Evolutionary conservation across 2,329 filamentous ascomycete genomes (phyloP), one percentile per base, ranked within the genome.

Genomic region (Phyllosticta ampelicida): DNA sequence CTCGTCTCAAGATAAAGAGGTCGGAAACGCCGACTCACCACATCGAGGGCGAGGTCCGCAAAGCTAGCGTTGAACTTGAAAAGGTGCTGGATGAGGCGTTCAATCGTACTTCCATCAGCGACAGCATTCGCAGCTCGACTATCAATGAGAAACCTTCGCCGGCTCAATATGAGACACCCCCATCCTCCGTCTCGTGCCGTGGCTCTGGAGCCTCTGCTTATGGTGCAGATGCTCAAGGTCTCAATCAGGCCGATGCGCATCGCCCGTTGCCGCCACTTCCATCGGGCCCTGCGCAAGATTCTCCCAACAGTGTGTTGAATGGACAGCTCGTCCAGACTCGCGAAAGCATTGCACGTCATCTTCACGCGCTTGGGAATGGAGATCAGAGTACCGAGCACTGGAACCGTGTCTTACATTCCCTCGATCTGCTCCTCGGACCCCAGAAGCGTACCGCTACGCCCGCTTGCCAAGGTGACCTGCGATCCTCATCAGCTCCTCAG

Each of bases 81-180:
- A 89, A 90, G 71, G 89, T 94, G 60, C 95, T 91, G 67, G 91
- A 97, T 67, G 89, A 94, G 66, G 91, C 91, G 1, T 96, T 97
- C 75, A 91, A 89, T 67, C 84, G 86, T 64, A 79, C 75, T 57
- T 86, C 78, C 0, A 71, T 80, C 20, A 77, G 76, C 51, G 80
- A 80, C 1, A 82, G 77, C 54, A 70, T 73, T 23, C 73, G 73
- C 3, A 78, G 77, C 0, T 72, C 73, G 18, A 73, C 74, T 6
- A 72, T 71, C 9, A 74, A 44, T 44, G 69, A 59, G 68, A 69
- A 23, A 70, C 65, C 51, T 60, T 62, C 48, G 67, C 69, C 10
- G 5, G 74, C 72, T 28, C 66, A 69, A 53, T 74, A 75, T 59
- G 76, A 81, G 36, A 82, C 81, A 2, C 80, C 81, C 26, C 76